Base-by-base conservation (phyloP, 139 green algal genomes). In the Tetradesmus obliquus region DNA sequence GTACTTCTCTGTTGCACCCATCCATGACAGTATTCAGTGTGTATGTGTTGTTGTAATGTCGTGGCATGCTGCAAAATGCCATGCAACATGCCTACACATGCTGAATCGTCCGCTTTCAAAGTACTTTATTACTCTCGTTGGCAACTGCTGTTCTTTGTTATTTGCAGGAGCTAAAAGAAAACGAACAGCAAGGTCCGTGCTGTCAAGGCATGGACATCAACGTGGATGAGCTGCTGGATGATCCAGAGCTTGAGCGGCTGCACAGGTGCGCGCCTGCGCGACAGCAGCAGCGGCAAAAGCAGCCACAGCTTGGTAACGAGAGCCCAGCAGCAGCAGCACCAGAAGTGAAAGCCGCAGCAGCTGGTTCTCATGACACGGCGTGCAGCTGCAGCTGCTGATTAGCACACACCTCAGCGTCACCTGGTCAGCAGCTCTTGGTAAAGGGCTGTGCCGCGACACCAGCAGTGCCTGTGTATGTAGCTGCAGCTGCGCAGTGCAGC, bases 191-290 rank as follows among this genome's bases (percentile, higher is more conserved):
- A 86, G 91, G 88, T 20, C 45, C 88, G 79, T 72, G 13, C 55
- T 24, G 19, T 15, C 22, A 5, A n/a, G 57, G 55, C 54, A 62
- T 19, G 32, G 90, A 86, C 13, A 83, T 98, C 1, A 94, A 98
- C 54, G 93, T 99, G 55, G 96, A 98, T 17, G 97, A 99, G 20
- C 84, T 99, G 58, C 87, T 98, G 53, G 92, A 98, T 79, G 96
- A 98, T 55, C 95, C 95, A 54, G 95, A 97, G 88, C 94, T 97
- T 10, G 92, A 97, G 74, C 91, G 89, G 69, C 89, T 97, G 71
- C 95, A 97, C 87, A 92, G 86, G 86, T 90, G 62, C 2, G 60
- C 57, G 24, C 8, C 20, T 76, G 13, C 19, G 53, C n/a, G 32
- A n/a, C 45, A 53, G 2, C 66, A 76, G 2, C 66, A 76, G 66